phyloP scores from a whole-genome alignment of 2,329 filamentous ascomycete genomes.

The Botryotinia narcissicola region DNA sequence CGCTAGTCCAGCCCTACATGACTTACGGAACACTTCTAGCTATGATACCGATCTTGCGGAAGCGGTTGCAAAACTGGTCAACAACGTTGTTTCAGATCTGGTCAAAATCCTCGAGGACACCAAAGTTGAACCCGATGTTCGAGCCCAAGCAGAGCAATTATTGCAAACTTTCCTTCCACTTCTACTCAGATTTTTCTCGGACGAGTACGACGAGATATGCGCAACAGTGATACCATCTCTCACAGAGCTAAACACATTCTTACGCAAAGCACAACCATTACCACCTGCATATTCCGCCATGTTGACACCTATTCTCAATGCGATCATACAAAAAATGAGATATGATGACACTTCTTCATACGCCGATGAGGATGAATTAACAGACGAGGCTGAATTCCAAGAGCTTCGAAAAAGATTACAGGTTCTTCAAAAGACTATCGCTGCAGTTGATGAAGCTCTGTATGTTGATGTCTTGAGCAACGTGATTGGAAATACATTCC shows the following conservation, averaged over 20 bases:
- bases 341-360: constrained; percentile 93
- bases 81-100: constrained; percentile 82
- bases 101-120: constrained; percentile 77
- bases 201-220: constrained; percentile 98
- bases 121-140: constrained; percentile 59
- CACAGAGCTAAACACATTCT: constrained; percentile 86
- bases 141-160: constrained; percentile 74
- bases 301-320: constrained; percentile 83
- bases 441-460: constrained; percentile 80
- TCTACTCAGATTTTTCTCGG: constrained; percentile 89
- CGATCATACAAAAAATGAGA: constrained; percentile 93
- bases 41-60: constrained; percentile 97
- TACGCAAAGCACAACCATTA: constrained; percentile 76
- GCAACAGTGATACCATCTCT: constrained; percentile 91
- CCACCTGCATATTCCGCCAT: constrained; percentile 75
- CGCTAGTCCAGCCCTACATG: constrained; percentile 74
- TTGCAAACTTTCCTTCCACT: constrained; percentile 82
- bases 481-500: constrained; percentile 84
- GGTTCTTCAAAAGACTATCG: constrained; percentile 87
- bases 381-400: constrained; percentile 95
- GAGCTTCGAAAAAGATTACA: constrained; percentile 88
- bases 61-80: constrained; percentile 91
- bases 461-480: constrained; percentile 88
- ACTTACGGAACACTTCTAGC: constrained; percentile 74
- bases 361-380: constrained; percentile 92